A percentile compares a stretch with the other conserved stretches of the same genome.
phyloP scores from a whole-genome alignment of 1,139 yeast genomes.

The Lodderomyces beijingensis region DNA sequence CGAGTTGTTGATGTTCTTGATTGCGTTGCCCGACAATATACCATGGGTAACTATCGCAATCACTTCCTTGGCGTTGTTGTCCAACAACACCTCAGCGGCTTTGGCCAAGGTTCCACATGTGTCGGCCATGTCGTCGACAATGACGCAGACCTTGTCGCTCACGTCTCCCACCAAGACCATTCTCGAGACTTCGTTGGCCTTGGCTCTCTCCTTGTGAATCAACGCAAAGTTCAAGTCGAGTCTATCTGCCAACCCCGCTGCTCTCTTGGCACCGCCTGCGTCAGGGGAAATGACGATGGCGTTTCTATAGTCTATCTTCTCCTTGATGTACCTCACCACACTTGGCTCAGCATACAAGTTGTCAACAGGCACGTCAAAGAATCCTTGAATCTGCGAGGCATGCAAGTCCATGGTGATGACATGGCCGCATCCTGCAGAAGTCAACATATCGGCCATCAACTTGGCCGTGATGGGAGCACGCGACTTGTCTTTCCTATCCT shows the following conservation, averaged over 20 bases:
- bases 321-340: slow-evolving; percentile 64
- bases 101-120: slow-evolving; percentile 79
- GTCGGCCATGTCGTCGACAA: slow-evolving; percentile 83
- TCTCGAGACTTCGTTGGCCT: slow-evolving; percentile 71
- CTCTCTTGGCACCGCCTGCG: slow-evolving; percentile 86
- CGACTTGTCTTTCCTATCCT: slow-evolving; percentile 76
- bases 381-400: slow-evolving; percentile 83
- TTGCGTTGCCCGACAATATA: slow-evolving; percentile 68
- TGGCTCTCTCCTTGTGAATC: slow-evolving; percentile 77
- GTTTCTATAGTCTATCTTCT: slow-evolving; percentile 42
- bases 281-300: slow-evolving; percentile 66
- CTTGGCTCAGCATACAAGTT: slow-evolving; percentile 78
- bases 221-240: slow-evolving; percentile 73
- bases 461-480: slow-evolving; percentile 83
- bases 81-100: slow-evolving; percentile 63
- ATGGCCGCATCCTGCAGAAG: slow-evolving; percentile 79
- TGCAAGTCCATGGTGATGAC: slow-evolving; percentile 82
- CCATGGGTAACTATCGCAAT: slow-evolving; percentile 80
- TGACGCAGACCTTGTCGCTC: slow-evolving; percentile 59
- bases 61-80: slow-evolving; percentile 66
- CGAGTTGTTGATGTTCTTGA: slow-evolving; percentile 54
- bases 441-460: slow-evolving; percentile 67
- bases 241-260: slow-evolving; percentile 74
- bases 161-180: slow-evolving; percentile 83
- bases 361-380: slow-evolving; percentile 77